These are phyloP conservation scores for Populus hybrid DNA, from an alignment of 441 rosid genomes.

Conservation along the genomic window DNA sequence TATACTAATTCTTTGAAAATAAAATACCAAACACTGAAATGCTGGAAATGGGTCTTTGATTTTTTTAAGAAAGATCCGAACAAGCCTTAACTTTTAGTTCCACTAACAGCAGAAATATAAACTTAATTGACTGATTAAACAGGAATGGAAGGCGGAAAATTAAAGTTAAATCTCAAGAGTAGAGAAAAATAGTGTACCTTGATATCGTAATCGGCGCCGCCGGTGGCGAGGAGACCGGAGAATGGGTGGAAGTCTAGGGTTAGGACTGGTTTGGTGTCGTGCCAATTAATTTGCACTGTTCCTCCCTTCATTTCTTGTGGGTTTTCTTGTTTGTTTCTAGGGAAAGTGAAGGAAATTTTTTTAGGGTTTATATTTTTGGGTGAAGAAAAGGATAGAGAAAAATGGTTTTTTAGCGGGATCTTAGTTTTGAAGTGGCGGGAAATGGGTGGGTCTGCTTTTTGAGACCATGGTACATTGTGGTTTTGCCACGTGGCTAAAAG, in stretches of 20 bases:
- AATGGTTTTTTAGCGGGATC: slow-evolving; percentile 22
- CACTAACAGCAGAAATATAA: background rate
- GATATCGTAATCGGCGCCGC: slow-evolving; percentile 92
- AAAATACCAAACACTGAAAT: background rate
- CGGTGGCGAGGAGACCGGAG: slow-evolving; percentile 88
- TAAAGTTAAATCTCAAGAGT: background rate
- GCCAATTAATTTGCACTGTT: slow-evolving; percentile 92
- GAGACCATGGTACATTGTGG: background rate
- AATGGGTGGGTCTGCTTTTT: background rate
- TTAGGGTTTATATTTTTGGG: slow-evolving; percentile 3
- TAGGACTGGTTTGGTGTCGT: slow-evolving; percentile 75
- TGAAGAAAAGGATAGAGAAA: background rate
- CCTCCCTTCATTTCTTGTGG: slow-evolving; percentile 63
- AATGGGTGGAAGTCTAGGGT: slow-evolving; percentile 83
- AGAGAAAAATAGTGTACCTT: slow-evolving; percentile 42
- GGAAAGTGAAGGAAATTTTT: background rate
- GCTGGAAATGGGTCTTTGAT: background rate
- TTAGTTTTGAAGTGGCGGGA: slow-evolving; percentile 38
- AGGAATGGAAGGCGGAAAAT: no score
- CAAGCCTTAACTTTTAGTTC: background rate
- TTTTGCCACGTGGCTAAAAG: no score
- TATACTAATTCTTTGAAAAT: no score
- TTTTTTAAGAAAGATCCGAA: background rate
- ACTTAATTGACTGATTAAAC: no score
- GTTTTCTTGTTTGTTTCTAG: background rate